Evolutionary conservation across 2,329 filamentous ascomycete genomes (phyloP).

Genomic region (Exophiala calicioides): DNA sequence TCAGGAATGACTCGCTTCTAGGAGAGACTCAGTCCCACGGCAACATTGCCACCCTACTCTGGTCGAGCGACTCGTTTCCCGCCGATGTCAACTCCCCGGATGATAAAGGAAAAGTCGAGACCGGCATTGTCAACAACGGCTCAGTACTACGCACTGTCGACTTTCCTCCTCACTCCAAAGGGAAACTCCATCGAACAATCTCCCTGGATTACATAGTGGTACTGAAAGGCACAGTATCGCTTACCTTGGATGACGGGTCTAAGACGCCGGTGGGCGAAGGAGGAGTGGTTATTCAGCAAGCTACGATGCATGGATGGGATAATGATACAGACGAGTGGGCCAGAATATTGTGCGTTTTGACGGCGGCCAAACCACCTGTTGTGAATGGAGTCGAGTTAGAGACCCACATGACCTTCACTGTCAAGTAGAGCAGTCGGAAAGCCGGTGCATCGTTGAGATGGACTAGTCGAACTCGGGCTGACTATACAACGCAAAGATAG

Average conservation of each 20-base stretch:
- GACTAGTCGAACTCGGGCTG: no score
- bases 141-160: constrained; percentile 27
- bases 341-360: no score
- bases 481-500: no score
- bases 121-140: constrained; percentile 16
- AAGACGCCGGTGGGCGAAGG: constrained; percentile 28
- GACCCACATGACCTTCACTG: no score
- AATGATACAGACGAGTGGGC: constrained; percentile 11
- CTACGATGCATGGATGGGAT: constrained; percentile 16
- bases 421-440: no score
- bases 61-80: constrained; percentile 6
- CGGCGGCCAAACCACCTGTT: no score
- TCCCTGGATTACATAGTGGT: constrained; percentile 34
- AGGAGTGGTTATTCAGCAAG: constrained; percentile 31
- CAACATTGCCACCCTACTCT: no score
- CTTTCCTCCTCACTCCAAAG: constrained; percentile 22
- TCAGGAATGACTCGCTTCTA: no score
- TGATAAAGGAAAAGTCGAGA: constrained; percentile 1
- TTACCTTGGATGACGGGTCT: constrained; percentile 31
- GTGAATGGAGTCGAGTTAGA: no score
- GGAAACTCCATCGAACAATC: constrained; percentile 32
- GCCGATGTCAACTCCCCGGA: constrained; percentile 1
- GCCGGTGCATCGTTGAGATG: no score
- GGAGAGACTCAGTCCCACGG: no score
- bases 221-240: constrained; percentile 30